phyloP scores from a whole-genome alignment of 192 early-diverging fungal species.

The Backusella liffmaniae region DNA sequence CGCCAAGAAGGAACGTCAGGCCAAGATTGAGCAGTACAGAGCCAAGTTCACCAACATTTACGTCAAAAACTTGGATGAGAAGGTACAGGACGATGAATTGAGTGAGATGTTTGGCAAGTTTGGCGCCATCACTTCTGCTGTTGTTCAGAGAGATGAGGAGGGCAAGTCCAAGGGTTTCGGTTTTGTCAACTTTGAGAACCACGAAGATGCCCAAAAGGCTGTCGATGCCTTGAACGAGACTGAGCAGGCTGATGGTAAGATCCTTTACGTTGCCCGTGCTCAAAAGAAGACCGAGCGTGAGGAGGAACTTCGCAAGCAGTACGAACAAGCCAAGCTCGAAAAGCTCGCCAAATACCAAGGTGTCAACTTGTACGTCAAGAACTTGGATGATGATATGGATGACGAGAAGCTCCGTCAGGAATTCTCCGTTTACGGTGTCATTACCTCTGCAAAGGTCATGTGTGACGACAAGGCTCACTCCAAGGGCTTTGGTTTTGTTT shows the following conservation, averaged over 20 bases:
- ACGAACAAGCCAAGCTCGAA: conserved; percentile 94
- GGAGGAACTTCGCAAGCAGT: conserved; percentile 93
- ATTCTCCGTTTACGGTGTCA: conserved; percentile 94
- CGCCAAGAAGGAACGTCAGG: conserved; percentile 87
- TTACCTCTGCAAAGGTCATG: conserved; percentile 99
- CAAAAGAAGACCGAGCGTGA: conserved; percentile 99
- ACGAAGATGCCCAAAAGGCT: conserved; percentile 85
- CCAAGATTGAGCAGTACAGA: conserved; percentile 85
- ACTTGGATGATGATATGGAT: conserved; percentile 95
- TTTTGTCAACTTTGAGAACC: conserved; percentile 94
- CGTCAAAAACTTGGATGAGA: conserved; percentile 91
- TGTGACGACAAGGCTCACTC: conserved; percentile 84
- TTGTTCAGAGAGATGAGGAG: conserved; percentile 75
- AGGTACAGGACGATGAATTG: conserved; percentile 81
- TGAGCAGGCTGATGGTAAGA: conserved; percentile 82
- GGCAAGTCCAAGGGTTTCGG: conserved; percentile 92
- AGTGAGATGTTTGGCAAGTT: conserved; percentile 72
- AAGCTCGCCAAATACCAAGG: conserved; percentile 99
- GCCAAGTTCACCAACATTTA: conserved; percentile 98
- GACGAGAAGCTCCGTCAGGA: conserved; percentile 96
- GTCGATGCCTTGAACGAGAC: conserved; percentile 94
- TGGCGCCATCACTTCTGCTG: conserved; percentile 82
- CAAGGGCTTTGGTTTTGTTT: conserved; percentile 98
- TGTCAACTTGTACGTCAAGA: conserved; percentile 98
- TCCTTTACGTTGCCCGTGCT: conserved; percentile 93